Evolutionary conservation across 257 asterid species (phyloP).

Genomic region (Solanum corneliomulleri): DNA sequence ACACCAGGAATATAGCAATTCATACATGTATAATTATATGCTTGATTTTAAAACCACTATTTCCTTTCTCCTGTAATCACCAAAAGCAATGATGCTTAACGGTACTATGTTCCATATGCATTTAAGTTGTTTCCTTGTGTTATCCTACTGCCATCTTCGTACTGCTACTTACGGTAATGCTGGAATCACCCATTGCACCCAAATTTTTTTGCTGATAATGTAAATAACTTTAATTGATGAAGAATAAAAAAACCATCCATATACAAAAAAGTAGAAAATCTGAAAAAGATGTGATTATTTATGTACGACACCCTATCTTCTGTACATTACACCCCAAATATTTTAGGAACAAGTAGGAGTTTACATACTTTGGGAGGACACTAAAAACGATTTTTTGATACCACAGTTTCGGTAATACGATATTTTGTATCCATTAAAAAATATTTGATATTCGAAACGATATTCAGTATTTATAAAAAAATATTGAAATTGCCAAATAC

Average conservation of each 20-base stretch:
- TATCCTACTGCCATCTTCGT: not conserved
- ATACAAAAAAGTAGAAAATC: not conserved
- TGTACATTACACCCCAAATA: not conserved
- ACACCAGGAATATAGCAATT: not conserved
- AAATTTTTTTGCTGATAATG: not conserved
- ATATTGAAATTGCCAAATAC: not conserved
- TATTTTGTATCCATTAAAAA: not conserved
- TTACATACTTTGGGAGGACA: not conserved
- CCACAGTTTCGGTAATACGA: not conserved
- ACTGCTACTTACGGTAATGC: not conserved
- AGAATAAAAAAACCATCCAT: not conserved
- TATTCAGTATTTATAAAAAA: not conserved
- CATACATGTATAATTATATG: not conserved
- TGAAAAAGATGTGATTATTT: not conserved
- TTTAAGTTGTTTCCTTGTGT: not conserved
- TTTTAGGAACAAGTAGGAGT: not conserved
- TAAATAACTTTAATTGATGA: not conserved
- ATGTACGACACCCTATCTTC: not conserved
- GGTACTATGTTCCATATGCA: not conserved
- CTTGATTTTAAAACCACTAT: not conserved
- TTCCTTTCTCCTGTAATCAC: not conserved
- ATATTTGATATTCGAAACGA: not conserved
- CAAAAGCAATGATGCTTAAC: not conserved
- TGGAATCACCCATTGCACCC: not conserved
- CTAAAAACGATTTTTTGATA: not conserved